Evolutionary conservation across 345 rosid species (phyloP).

Genomic region (Populus deltoides): DNA sequence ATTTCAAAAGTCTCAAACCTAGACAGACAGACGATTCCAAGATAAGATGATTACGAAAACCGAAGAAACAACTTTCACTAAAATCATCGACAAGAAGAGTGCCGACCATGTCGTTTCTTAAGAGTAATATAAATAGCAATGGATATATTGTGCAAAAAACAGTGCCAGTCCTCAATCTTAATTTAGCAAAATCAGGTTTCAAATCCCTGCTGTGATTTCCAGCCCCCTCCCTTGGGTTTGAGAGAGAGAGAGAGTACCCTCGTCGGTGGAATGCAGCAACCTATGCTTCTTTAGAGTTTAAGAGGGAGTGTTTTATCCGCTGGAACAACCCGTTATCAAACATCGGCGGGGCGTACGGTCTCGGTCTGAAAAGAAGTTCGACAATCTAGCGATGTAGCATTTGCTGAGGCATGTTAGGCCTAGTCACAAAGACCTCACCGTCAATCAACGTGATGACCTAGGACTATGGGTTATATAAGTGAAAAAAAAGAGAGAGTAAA

Average conservation of each 20-base stretch:
- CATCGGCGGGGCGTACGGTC: not conserved
- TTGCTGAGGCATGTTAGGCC: too few relatives aligned
- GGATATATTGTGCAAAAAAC: not conserved
- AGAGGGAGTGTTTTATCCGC: not conserved
- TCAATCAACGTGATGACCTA: too few relatives aligned
- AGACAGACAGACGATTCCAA: too few relatives aligned
- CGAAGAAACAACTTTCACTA: not conserved
- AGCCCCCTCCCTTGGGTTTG: not conserved
- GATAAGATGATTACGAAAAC: too few relatives aligned
- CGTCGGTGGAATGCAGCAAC: not conserved
- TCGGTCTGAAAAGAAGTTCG: not conserved
- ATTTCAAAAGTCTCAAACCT: too few relatives aligned
- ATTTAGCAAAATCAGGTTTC: too few relatives aligned
- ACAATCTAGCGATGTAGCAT: not conserved
- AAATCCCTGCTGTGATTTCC: too few relatives aligned
- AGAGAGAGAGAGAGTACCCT: not conserved
- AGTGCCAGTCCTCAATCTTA: not conserved
- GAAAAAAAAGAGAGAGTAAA: too few relatives aligned
- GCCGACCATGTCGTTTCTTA: not conserved
- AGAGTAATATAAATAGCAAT: not conserved
- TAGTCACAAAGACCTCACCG: too few relatives aligned
- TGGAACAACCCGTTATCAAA: not conserved
- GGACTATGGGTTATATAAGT: too few relatives aligned
- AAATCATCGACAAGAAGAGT: not conserved
- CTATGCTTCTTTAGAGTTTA: not conserved